Evolutionary conservation across 441 rosid genomes (phyloP), one percentile per base, ranked within the genome.

Genomic region (Rhodomyrtus psidioides): DNA sequence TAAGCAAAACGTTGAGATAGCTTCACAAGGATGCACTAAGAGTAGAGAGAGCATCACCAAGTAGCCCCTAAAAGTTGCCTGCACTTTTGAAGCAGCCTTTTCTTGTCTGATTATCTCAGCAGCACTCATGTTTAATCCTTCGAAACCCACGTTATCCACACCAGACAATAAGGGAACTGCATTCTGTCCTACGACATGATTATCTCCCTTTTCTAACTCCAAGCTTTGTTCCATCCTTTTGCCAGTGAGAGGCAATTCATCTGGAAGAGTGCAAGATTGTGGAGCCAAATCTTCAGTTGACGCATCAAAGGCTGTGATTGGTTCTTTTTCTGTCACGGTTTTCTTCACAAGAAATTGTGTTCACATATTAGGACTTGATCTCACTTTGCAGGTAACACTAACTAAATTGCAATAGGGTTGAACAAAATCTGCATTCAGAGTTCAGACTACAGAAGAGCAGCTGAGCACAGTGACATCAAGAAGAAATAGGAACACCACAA

Each of bases 51-150:
- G 46, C 62, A 82, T 82, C 59, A 82, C 84, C 84, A 82, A 54
- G 84, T 82, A 82, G 59, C 84, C 84, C 46, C 84, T 53, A 56
- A 82, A 82, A 54, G 60, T 82, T 54, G 84, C 84, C 60, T 82
- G 84, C 49, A 82, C 84, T 53, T 53, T 55, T 82, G 84, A 82
- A 55, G 62, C 84, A 82, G 84, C 84, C 59, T 55, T 28, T 10
- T 42, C 84, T 27, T 55, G 59, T 55, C 62, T 54, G 26, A 19
- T 56, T 53, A 26, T 30, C 56, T 82, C 84, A 82, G 84, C 60
- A 82, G 59, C 9, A 14, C 49, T 82, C 59, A 53, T 55, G 59
- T 53, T 42, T 56, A 21, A 6, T 51, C 9, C 15, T 70, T 70
- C 79, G 39, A 39, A 39, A 70, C 79, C n/a, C 79, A 39, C 49